Conservation (phyloP, 129 eudicot species). For the Rutidosis leptorrhynchoides region DNA sequence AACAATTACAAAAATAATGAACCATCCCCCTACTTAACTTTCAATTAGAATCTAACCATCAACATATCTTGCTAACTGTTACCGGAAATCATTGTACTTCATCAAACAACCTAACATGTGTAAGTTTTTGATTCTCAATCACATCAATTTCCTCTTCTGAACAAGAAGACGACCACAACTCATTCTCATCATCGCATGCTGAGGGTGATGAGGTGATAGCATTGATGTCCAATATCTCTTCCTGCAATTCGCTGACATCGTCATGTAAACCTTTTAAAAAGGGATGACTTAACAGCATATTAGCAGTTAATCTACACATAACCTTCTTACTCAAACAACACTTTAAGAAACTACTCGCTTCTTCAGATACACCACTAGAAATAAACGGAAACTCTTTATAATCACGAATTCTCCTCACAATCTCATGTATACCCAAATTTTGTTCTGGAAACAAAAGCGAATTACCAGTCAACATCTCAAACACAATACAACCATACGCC, state of each 20-base stretch:
- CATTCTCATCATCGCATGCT: conserved; percentile 32
- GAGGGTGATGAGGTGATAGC: conserved; percentile 25
- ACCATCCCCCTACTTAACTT: conserved; percentile 14
- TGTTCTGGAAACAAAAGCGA: conserved; percentile 37
- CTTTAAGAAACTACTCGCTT: conserved; percentile 57
- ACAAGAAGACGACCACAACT: conserved; percentile 23
- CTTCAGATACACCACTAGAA: conserved; percentile 36
- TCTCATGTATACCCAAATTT: conserved; percentile 33
- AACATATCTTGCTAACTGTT: conserved; percentile 23
- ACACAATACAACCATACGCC: conserved; percentile 70
- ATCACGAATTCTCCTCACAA: conserved; percentile 41
- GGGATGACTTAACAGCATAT: conserved; percentile 56
- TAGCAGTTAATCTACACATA: conserved; percentile 55
- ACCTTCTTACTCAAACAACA: conserved; percentile 62
- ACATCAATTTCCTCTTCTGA: conserved; percentile 29
- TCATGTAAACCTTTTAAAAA: conserved; percentile 49
- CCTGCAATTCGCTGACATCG: conserved; percentile 24
- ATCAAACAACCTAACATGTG: conserved; percentile 20
- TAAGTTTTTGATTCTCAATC: conserved; percentile 12
- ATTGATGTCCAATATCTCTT: conserved; percentile 39
- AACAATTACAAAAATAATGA: conserved; percentile 22
- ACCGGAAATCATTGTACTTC: conserved; percentile 25
- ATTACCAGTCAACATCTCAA: conserved; percentile 77
- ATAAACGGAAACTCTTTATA: conserved; percentile 37
- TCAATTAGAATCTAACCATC: conserved; percentile 17